Evolutionary conservation across 2,329 filamentous ascomycete genomes (phyloP).

Genomic region (Talaromyces sp.): DNA sequence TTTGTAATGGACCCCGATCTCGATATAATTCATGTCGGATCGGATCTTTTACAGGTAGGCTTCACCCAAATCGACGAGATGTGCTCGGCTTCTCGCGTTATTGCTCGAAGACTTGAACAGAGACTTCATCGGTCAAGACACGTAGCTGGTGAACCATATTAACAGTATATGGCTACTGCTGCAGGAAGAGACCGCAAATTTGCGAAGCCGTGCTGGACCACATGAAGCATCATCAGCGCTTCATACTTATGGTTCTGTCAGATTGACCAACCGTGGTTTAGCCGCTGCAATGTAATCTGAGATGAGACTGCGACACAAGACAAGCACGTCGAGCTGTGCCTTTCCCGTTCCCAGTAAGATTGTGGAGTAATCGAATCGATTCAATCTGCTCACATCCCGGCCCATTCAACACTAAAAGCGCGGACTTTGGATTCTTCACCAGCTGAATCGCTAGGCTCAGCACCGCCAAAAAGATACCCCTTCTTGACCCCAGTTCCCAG

Average conservation of each 20-base stretch:
- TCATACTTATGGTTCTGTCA: neutral
- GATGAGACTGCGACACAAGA: neutral
- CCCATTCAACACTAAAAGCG: constrained; percentile 88
- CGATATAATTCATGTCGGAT: too few relatives aligned
- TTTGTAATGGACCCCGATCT: neutral
- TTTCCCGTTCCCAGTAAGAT: neutral
- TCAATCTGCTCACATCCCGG: constrained; percentile 63
- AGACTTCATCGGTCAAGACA: too few relatives aligned
- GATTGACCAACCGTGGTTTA: neutral
- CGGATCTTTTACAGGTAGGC: neutral
- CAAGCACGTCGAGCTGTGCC: neutral
- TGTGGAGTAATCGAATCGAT: neutral
- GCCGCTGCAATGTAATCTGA: neutral
- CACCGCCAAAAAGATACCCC: constrained; percentile 78
- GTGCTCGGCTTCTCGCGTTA: neutral
- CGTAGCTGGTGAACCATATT: too few relatives aligned
- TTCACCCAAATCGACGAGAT: neutral
- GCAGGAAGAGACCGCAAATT: neutral
- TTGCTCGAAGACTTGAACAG: neutral
- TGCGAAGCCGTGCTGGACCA: neutral
- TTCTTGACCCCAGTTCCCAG: constrained; percentile 96
- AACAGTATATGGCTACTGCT: neutral
- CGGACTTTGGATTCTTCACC: constrained; percentile 45
- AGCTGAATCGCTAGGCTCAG: constrained; percentile 32
- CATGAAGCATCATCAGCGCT: neutral